Percentiles rank a stretch among this genome's conserved stretches.
Evolutionary conservation across 2,329 filamentous ascomycete species (phyloP).

Genomic region (Byssoonygena ceratinophila): DNA sequence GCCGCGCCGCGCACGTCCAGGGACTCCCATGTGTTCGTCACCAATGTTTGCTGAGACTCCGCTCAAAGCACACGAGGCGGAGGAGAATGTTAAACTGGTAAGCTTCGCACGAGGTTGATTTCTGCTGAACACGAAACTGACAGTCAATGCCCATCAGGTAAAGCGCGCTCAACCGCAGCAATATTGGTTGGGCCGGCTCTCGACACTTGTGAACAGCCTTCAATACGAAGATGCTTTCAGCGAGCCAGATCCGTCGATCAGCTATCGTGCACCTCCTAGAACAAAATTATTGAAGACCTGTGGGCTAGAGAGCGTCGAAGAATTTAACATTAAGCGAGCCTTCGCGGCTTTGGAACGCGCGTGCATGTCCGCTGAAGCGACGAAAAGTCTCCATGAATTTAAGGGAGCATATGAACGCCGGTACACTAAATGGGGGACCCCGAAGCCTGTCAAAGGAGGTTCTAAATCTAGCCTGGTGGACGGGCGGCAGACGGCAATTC

Average conservation of each 20-base stretch:
- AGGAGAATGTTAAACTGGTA: not conserved
- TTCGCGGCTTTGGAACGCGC: conserved; percentile 28
- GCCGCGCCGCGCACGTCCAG: not conserved
- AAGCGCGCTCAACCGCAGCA: conserved; percentile 19
- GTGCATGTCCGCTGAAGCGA: conserved; percentile 29
- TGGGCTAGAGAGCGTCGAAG: conserved; percentile 18
- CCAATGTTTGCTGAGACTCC: not conserved
- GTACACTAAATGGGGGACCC: not conserved
- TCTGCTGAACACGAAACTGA: conserved; percentile 67
- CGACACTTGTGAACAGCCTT: conserved; percentile 25
- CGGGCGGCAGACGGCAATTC: conserved; percentile 1
- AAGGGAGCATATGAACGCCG: conserved; percentile 19
- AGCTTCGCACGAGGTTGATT: not conserved
- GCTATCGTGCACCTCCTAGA: conserved; percentile 20
- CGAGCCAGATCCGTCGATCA: conserved; percentile 23
- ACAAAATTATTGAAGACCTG: conserved; percentile 16
- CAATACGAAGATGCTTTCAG: conserved; percentile 27
- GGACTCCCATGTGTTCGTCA: not conserved
- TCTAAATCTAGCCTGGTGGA: not conserved
- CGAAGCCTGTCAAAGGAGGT: not conserved
- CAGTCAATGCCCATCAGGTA: conserved; percentile 59
- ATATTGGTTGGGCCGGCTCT: conserved; percentile 28
- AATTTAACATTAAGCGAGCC: conserved; percentile 24
- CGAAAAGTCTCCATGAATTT: conserved; percentile 26
- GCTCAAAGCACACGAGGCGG: not conserved